Conservation (phyloP, 208 protist genomes). For the Acanthamoeba culbertsoni region DNA sequence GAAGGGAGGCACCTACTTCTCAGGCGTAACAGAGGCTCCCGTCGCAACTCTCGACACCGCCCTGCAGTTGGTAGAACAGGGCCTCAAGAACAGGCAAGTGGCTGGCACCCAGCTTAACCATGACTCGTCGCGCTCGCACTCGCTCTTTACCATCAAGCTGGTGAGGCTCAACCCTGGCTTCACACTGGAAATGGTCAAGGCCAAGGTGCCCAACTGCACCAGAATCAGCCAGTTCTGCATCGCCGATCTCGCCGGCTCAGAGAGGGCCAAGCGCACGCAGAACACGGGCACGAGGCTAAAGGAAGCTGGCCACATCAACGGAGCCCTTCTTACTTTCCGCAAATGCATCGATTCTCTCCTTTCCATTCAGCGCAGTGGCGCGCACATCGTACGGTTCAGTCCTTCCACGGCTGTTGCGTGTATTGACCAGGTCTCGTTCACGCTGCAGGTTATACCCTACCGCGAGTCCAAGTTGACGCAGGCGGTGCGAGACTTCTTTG, state of each 20-base stretch:
- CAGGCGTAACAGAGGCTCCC: neutral
- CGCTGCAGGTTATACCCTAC: conserved; percentile 61
- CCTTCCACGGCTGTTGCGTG: neutral
- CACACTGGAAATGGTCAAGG: conserved; percentile 13
- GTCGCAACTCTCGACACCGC: neutral
- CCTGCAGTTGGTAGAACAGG: neutral
- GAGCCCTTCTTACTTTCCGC: conserved; percentile 76
- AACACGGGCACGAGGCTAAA: conserved; percentile 73
- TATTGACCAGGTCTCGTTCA: neutral
- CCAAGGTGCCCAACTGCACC: neutral
- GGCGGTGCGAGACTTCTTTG: conserved; percentile 74
- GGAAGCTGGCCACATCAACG: conserved; percentile 83
- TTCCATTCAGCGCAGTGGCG: conserved; percentile 64
- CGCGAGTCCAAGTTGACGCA: conserved; percentile 77
- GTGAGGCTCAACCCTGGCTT: conserved; percentile 1
- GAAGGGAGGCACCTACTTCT: neutral
- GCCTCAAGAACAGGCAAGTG: conserved; percentile 54
- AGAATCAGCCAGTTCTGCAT: conserved; percentile 48
- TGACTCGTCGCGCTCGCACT: conserved; percentile 57
- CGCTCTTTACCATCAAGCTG: conserved; percentile 62
- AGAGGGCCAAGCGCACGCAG: conserved; percentile 67
- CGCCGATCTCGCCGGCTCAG: conserved; percentile 80
- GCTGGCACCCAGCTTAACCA: conserved; percentile 59
- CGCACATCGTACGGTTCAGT: neutral
- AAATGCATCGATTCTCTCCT: conserved; percentile 77